Percentiles rank a stretch among this genome's conserved stretches.
Conservation (phyloP, 208 protist genomes). For the Trypanosoma cruzi region DNA sequence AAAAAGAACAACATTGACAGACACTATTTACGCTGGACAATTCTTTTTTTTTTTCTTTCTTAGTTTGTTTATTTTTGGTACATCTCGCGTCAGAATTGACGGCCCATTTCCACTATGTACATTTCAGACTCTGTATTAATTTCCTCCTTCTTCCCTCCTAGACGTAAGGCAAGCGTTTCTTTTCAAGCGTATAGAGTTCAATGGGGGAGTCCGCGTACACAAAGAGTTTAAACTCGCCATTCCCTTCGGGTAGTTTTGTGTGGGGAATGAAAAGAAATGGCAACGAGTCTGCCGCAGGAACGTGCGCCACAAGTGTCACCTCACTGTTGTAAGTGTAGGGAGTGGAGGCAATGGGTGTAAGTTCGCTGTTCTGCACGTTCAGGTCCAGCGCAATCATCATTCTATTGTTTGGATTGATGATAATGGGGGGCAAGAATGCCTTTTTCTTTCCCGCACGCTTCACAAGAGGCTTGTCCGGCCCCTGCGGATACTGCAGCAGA, state of each 20-base stretch:
- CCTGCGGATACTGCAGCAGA: constrained; percentile 81
- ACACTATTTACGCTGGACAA: not conserved
- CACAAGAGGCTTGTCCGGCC: constrained; percentile 69
- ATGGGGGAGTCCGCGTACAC: constrained; percentile 78
- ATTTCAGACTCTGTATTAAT: not conserved
- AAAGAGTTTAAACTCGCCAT: constrained; percentile 87
- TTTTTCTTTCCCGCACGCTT: constrained; percentile 67
- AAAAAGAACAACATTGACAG: not conserved
- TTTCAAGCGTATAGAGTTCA: constrained; percentile 58
- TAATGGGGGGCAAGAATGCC: constrained; percentile 63
- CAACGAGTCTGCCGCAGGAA: constrained; percentile 41
- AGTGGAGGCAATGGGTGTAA: constrained; percentile 50
- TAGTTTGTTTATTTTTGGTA: not conserved
- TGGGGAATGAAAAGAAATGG: constrained; percentile 85
- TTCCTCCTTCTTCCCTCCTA: constrained; percentile 22
- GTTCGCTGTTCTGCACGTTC: constrained; percentile 55
- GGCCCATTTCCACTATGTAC: not conserved
- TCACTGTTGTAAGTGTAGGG: constrained; percentile 51
- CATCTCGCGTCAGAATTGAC: constrained; percentile 1
- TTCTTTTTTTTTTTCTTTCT: not conserved
- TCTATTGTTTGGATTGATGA: constrained; percentile 61
- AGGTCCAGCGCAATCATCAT: constrained; percentile 84
- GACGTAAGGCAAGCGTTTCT: constrained; percentile 64
- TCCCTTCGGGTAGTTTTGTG: constrained; percentile 65
- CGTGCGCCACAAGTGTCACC: constrained; percentile 46